Conservation (phyloP, 371 early-diverging fungal species). For the Cokeromyces recurvatus region DNA sequence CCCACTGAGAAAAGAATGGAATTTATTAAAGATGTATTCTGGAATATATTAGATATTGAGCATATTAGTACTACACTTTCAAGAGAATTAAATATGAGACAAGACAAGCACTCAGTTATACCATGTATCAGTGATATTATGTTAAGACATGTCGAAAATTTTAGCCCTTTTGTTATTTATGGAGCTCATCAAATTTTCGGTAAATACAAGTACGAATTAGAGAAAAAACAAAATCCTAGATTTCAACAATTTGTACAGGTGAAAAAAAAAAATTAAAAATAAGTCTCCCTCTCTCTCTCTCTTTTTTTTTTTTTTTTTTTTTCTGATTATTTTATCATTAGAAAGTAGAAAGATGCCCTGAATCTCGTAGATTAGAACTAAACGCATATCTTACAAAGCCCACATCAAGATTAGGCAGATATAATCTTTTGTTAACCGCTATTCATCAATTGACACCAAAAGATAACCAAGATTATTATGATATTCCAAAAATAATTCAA, state of each 20-base stretch:
- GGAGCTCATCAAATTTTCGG: constrained; percentile 86
- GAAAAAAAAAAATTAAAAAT: constrained; percentile 3
- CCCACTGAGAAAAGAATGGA: constrained; percentile 53
- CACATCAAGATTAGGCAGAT: constrained; percentile 83
- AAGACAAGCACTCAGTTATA: constrained; percentile 69
- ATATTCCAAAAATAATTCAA: constrained; percentile 59
- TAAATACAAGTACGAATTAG: constrained; percentile 75
- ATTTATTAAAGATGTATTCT: constrained; percentile 82
- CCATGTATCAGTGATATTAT: constrained; percentile 84
- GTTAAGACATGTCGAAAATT: constrained; percentile 59
- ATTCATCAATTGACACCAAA: constrained; percentile 77
- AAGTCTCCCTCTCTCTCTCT: not conserved
- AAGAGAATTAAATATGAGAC: constrained; percentile 63
- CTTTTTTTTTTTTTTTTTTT: no score
- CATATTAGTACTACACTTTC: constrained; percentile 67
- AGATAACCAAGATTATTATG: constrained; percentile 68
- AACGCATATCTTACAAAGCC: constrained; percentile 81
- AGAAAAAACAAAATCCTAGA: constrained; percentile 59
- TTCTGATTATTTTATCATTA: constrained; percentile 12
- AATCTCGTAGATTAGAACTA: constrained; percentile 74
- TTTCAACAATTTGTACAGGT: constrained; percentile 76
- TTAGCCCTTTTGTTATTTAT: constrained; percentile 83
- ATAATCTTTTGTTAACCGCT: constrained; percentile 78
- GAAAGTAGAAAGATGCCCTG: constrained; percentile 70
- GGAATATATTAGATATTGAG: constrained; percentile 75